Percentiles rank a stretch among this genome's conserved stretches.
Conservation (phyloP, 257 asterid species). For the Solanum bulbocastanum region DNA sequence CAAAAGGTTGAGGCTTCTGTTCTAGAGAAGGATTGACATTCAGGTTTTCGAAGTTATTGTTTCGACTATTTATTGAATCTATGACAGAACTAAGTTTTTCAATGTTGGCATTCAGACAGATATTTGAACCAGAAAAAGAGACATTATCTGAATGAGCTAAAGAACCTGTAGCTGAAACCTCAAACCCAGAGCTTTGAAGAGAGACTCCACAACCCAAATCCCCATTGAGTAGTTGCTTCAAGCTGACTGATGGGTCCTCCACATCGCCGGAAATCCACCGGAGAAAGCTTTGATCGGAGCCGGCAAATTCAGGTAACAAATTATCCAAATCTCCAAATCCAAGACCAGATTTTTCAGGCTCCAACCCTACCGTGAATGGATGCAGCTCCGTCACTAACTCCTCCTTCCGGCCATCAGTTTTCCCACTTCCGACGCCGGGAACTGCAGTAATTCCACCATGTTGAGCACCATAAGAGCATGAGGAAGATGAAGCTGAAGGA, state of each 20-base stretch:
- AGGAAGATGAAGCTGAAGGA: constrained; percentile 45
- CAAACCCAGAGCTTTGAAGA: constrained; percentile 9
- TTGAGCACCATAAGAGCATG: background rate
- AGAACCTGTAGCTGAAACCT: constrained; percentile 7
- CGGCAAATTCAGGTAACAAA: constrained; percentile 27
- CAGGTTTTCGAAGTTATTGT: background rate
- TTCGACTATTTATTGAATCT: background rate
- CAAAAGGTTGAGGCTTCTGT: constrained; percentile 1
- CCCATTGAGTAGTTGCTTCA: constrained; percentile 14
- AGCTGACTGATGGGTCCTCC: constrained; percentile 17
- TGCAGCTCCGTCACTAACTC: background rate
- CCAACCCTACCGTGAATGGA: background rate
- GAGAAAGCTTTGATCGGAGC: constrained; percentile 24
- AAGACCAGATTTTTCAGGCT: constrained; percentile 21
- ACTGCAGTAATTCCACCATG: background rate
- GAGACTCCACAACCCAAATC: constrained; percentile 11
- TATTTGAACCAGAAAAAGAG: constrained; percentile 1
- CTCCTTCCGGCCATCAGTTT: background rate
- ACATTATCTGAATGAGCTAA: constrained; percentile 2
- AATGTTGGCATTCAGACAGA: background rate
- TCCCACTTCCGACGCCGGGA: background rate
- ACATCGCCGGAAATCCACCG: constrained; percentile 27
- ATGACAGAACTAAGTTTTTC: constrained; percentile 9
- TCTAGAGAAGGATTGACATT: constrained; percentile 4
- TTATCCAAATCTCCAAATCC: constrained; percentile 41